Evolutionary conservation across 73 alveolate genomes (phyloP).

Genomic region (Stentor coeruleus): DNA sequence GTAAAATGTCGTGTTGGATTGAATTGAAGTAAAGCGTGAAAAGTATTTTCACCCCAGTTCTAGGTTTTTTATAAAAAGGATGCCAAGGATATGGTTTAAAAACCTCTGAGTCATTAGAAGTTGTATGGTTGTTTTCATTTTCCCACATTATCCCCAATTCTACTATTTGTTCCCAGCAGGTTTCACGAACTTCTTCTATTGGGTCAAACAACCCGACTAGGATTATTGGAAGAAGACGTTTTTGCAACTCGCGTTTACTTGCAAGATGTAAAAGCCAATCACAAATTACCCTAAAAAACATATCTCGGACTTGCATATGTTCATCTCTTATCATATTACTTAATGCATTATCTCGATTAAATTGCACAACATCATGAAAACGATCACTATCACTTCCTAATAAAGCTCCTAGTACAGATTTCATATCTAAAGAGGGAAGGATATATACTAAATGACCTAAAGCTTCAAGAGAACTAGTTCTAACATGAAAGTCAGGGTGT

Average conservation of each 20-base stretch:
- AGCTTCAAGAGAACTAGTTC: neutral
- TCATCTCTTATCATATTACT: neutral
- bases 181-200: neutral
- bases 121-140: too few relatives aligned
- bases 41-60: neutral
- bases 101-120: neutral
- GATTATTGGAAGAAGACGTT: neutral
- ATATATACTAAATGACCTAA: neutral
- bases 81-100: constrained; percentile 15
- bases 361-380: neutral
- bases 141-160: neutral
- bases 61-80: neutral
- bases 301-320: neutral
- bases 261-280: neutral
- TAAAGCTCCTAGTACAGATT: neutral
- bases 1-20: neutral
- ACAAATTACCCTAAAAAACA: neutral
- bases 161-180: neutral
- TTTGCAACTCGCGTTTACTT: neutral
- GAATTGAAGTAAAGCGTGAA: neutral
- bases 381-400: neutral
- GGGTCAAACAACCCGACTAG: neutral
- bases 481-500: neutral
- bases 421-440: neutral
- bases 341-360: neutral